Percentiles rank a stretch among this genome's conserved stretches.
phyloP scores from a whole-genome alignment of 306 rosid species.

The Ziziphus jujuba region DNA sequence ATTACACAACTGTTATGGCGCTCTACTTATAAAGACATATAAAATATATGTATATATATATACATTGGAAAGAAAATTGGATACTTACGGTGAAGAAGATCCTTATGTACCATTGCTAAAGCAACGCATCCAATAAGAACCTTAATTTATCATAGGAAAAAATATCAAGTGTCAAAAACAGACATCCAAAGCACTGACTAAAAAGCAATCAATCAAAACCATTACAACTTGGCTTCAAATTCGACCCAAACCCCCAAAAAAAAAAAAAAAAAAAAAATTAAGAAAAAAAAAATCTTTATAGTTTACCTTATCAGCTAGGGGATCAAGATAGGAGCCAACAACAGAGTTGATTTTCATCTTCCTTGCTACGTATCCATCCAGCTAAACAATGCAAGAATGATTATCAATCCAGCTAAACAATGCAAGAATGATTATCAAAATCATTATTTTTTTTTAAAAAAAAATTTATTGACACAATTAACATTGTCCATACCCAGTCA shows the following conservation, averaged over 20 bases:
- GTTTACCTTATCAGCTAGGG: conserved; percentile 91
- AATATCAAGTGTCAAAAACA: conserved; percentile 19
- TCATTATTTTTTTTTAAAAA: not conserved
- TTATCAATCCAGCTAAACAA: conserved; percentile 56
- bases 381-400: conserved; percentile 39
- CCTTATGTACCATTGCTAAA: conserved; percentile 79
- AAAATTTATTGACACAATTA: too few species aligned
- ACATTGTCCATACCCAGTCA: conserved; percentile 71
- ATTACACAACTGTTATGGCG: not conserved
- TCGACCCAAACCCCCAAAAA: too few species aligned
- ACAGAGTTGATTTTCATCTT: conserved; percentile 90
- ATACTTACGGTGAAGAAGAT: conserved; percentile 84
- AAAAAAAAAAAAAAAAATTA: not conserved
- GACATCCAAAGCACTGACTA: not conserved
- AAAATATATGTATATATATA: not conserved
- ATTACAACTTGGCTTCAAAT: too few species aligned
- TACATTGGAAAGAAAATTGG: not conserved
- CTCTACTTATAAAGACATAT: not conserved
- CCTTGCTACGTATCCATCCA: conserved; percentile 88
- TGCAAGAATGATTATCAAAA: conserved; percentile 7
- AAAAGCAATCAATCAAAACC: too few species aligned
- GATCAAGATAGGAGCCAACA: conserved; percentile 96
- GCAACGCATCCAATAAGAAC: conserved; percentile 94
- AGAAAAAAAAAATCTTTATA: not conserved
- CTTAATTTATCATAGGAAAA: conserved; percentile 34